These are phyloP conservation scores for Mortierella sp. DNA, from an alignment of 371 early-diverging fungal genomes.

Conservation along the genomic window DNA sequence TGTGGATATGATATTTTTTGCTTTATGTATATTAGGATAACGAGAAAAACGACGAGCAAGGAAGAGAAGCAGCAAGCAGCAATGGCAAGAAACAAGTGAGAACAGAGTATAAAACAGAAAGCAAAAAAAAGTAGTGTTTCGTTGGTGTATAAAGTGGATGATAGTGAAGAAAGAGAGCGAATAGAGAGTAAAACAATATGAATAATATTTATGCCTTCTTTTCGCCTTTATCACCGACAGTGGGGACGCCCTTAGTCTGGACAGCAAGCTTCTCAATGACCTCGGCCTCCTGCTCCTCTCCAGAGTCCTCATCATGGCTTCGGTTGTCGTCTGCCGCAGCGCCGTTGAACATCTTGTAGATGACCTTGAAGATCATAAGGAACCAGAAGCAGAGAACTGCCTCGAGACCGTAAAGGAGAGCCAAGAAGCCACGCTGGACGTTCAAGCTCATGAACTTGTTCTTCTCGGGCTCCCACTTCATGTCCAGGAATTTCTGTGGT, in stretches of 20 bases:
- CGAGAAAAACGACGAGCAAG: too few species aligned
- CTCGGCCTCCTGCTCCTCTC: constrained; percentile 13
- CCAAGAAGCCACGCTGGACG: constrained; percentile 68
- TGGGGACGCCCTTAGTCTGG: constrained; percentile 10
- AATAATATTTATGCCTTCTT: constrained; percentile 25
- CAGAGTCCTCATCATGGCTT: constrained; percentile 67
- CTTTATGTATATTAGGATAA: background rate
- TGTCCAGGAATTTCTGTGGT: constrained; percentile 63
- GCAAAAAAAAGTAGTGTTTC: background rate
- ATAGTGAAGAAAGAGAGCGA: background rate
- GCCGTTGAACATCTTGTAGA: constrained; percentile 71
- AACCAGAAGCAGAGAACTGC: constrained; percentile 85
- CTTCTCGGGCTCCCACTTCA: constrained; percentile 75
- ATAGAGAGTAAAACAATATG: background rate
- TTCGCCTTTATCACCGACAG: background rate
- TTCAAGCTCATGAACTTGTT: constrained; percentile 65
- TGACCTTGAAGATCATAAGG: constrained; percentile 76
- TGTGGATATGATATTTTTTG: background rate
- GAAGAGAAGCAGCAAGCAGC: background rate
- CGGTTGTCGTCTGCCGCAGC: constrained; percentile 78
- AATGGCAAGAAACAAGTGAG: background rate
- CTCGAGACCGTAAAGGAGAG: constrained; percentile 72
- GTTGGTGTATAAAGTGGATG: background rate
- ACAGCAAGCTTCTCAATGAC: constrained; percentile 25
- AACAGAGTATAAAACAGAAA: background rate